Evolutionary conservation across 169 alveolate species (phyloP).

Genomic region (Eimeria praecox): DNA sequence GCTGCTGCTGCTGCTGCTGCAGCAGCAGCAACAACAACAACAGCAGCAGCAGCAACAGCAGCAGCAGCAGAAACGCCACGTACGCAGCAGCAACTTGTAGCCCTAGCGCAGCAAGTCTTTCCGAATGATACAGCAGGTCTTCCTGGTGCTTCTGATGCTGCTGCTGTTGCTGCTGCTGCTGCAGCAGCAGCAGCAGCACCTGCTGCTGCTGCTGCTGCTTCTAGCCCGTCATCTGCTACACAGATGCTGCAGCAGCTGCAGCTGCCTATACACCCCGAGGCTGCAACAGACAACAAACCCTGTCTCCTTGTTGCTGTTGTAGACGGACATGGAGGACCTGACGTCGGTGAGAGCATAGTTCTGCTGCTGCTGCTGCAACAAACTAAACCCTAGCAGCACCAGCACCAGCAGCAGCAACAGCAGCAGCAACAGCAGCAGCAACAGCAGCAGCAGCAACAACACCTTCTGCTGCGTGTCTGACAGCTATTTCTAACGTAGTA

Average conservation of each 20-base stretch:
- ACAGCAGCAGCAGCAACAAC: too few relatives aligned
- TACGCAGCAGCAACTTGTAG: conserved; percentile 2
- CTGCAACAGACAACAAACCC: not conserved
- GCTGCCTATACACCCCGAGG: conserved; percentile 29
- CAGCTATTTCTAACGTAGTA: too few relatives aligned
- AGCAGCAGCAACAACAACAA: not conserved
- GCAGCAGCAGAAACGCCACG: not conserved
- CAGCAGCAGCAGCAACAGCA: not conserved
- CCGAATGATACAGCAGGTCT: not conserved
- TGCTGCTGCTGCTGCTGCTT: conserved; percentile 13
- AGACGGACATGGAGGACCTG: conserved; percentile 57
- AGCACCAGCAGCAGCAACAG: too few relatives aligned
- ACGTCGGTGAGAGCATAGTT: conserved; percentile 26
- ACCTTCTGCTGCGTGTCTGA: too few relatives aligned
- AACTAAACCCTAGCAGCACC: not conserved
- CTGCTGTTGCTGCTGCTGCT: conserved; percentile 40
- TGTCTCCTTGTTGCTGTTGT: conserved; percentile 56
- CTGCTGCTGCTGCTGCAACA: conserved; percentile 18
- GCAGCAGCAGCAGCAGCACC: too few relatives aligned
- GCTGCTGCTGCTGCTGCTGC: too few relatives aligned
- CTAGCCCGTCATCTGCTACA: not conserved
- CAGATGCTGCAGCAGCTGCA: not conserved
- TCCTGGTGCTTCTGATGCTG: conserved; percentile 4
- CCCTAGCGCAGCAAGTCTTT: conserved; percentile 1
- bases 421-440: too few relatives aligned